Evolutionary conservation across 768 basidiomycete genomes (phyloP).

Genomic region (Suillus clintonianus): DNA sequence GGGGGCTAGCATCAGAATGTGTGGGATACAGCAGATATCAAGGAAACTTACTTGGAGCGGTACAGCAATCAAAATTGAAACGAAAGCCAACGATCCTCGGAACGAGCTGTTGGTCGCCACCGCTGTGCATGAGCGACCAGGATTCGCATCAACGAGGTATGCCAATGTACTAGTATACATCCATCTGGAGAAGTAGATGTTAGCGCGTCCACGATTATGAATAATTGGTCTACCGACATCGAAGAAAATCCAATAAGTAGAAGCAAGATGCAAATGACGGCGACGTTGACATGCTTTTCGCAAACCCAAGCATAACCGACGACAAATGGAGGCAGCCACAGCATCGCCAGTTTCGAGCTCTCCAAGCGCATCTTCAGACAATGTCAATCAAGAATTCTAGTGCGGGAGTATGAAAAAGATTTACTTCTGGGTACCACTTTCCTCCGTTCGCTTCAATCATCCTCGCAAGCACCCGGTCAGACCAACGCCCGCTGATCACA

Average conservation of each 20-base stretch:
- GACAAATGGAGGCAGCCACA: conserved; percentile 55
- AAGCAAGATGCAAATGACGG: conserved; percentile 69
- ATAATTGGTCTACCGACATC: conserved; percentile 50
- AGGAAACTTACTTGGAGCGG: conserved; percentile 54
- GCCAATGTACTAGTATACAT: conserved; percentile 74
- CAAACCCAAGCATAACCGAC: conserved; percentile 78
- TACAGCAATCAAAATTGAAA: conserved; percentile 73
- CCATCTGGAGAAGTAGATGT: conserved; percentile 35
- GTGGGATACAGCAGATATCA: background rate
- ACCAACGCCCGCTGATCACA: conserved; percentile 58
- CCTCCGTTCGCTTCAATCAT: conserved; percentile 49
- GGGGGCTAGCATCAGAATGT: background rate
- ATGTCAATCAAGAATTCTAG: background rate
- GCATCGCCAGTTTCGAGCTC: conserved; percentile 59
- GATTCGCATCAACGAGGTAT: conserved; percentile 86
- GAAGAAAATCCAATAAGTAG: conserved; percentile 74
- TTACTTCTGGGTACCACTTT: conserved; percentile 62
- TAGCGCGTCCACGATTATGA: background rate
- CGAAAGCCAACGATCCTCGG: conserved; percentile 67
- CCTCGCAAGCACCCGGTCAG: conserved; percentile 46
- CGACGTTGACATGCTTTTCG: conserved; percentile 60
- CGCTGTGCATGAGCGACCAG: conserved; percentile 74
- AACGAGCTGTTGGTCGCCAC: conserved; percentile 77
- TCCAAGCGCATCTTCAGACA: conserved; percentile 67
- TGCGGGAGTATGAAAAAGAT: conserved; percentile 6